Evolutionary conservation across 495 filamentous ascomycete species (phyloP), one percentile per base, ranked within the genome.

Genomic region (Umbilicaria muhlenbergii): DNA sequence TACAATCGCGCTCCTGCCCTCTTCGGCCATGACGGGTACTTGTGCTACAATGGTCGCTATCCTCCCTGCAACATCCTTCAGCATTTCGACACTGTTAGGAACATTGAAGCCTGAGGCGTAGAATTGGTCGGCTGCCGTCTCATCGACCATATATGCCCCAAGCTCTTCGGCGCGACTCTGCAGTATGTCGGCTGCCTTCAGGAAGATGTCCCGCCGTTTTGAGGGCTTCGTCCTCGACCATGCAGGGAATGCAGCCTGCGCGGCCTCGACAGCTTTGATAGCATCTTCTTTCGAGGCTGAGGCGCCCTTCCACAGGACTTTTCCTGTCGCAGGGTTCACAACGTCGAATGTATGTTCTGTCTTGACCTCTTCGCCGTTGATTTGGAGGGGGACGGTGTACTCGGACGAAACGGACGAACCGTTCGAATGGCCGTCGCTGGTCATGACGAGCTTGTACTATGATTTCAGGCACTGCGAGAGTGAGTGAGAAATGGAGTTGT

Each of bases 21-120:
- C 62, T 16, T 75, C 57, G 2, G 57, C 51, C 7, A 71, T 62
- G 10, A 65, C 63, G 0, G 83, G 81, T 24, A 86, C 68, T 11
- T 58, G 58, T 3, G 85, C 82, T 24, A 72, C 62, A 10, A 91
- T 61, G 4, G 62, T 60, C 6, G 61, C 57, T 17, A 86, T 69
- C 35, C 82, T 62, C 2, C 77, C 80, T 3, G 83, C 83, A 6
- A 86, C 71, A 56, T 91, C 83, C 49, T 72, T 68, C 44, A 83
- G 52, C 39, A 81, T 65, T 34, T 75, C 73, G 18, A 70, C 62
- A n/a, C 74, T 64, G 10, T 66, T 43, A n/a, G 57, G 54, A 18
- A 86, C 54, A 43, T 85, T 88, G 60, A 81, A 78, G n/a, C 61
- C 59, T n/a, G 61, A 59, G 41, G 70, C 64, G 68, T 69, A 83